Percentiles rank a stretch among this genome's conserved stretches.
Evolutionary conservation across 83 land plant genomes (phyloP).

Genomic region (Picea mariana): DNA sequence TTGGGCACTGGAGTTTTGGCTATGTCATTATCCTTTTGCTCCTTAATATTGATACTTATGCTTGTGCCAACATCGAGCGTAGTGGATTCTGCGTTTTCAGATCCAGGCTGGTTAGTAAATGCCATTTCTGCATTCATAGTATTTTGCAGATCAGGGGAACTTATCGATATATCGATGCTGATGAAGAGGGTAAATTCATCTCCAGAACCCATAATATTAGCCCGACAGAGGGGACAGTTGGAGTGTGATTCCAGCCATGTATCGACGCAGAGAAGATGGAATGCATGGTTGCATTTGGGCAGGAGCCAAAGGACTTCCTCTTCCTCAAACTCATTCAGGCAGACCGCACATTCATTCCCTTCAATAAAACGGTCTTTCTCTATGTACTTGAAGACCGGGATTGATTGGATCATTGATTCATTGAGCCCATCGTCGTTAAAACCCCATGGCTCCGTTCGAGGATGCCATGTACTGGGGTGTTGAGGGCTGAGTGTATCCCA

Average conservation of each 20-base stretch:
- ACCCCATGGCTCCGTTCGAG: constrained; percentile 1
- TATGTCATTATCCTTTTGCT: background rate
- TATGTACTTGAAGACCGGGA: too few species aligned
- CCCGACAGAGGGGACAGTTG: constrained; percentile 71
- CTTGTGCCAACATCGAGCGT: too few species aligned
- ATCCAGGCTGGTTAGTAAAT: background rate
- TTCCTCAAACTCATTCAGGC: constrained; percentile 58
- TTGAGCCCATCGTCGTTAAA: constrained; percentile 51
- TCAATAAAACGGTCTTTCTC: too few species aligned
- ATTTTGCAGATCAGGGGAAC: background rate
- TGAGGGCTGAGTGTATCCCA: too few species aligned
- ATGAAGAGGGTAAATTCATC: background rate
- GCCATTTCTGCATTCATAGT: background rate
- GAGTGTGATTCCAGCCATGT: constrained; percentile 62
- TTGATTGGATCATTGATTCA: constrained; percentile 13
- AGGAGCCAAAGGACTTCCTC: constrained; percentile 46
- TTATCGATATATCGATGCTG: background rate
- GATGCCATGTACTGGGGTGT: too few species aligned
- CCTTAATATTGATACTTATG: background rate
- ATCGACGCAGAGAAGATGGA: constrained; percentile 74
- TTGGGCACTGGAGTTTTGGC: background rate
- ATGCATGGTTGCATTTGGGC: constrained; percentile 63
- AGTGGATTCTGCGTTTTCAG: background rate
- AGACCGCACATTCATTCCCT: constrained; percentile 36
- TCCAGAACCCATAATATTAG: constrained; percentile 25